Evolutionary conservation across 305 asterid species (phyloP), one percentile per base, ranked within the genome.

Genomic region (Solanum aculeatissimum): DNA sequence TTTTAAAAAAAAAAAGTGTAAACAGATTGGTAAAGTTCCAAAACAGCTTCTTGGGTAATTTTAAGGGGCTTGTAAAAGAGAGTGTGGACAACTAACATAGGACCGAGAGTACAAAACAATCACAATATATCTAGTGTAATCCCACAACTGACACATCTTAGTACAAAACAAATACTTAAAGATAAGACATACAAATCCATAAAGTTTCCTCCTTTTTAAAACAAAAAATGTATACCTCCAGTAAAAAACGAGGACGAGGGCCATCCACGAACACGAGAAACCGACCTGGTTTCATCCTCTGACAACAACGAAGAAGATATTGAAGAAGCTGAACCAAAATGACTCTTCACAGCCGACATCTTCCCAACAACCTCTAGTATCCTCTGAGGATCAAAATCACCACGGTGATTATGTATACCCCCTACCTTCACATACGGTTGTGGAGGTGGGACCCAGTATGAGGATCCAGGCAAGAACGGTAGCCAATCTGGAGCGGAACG

Each of bases 401-500:
- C 62, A 25, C 16, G 80, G 10, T 45, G 81, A 82, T 80, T 27
- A 49, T 75, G 81, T 49, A 49, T 4, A 25, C 62, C 81, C 40
- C 79, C 79, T 0, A 75, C 10, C 13, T 49, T 75, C 60, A 75
- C 62, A 49, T 47, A 18, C 74, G 81, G 80, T 45, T 72, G 80
- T 9, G 85, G 87, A 9, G 90, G 91, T 38, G 94, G 95, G 84
- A 91, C 92, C 94, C 94, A 91, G 88, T 88, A 92, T 25, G 96
- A 92, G 81, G 88, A 89, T 1, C 96, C 96, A 4, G 96, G 96
- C 18, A 89, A 83, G 68, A 92, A 92, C 9, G 96, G 94, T n/a
- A 92, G 84, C 94, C 96, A 92, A 90, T 88, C 94, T 25, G 96
- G 96, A 9, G 96, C 90, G 12, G 94, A 89, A 62, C 93, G 93